Evolutionary conservation across 2,329 filamentous ascomycete genomes (phyloP), one percentile per base, ranked within the genome.

Genomic region (Ramichloridium luteum): DNA sequence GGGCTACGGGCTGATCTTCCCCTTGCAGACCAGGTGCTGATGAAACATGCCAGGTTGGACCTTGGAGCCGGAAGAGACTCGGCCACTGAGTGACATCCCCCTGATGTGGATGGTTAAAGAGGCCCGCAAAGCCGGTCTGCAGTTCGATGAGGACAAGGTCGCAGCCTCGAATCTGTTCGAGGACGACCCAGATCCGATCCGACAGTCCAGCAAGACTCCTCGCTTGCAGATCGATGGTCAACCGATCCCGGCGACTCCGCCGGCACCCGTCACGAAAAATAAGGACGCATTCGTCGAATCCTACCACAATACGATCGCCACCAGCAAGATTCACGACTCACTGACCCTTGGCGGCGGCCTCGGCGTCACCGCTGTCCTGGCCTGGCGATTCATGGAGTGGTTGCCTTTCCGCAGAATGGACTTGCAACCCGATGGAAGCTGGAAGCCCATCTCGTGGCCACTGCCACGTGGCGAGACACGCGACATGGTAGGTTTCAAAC

Each of bases 401-500:
- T 22, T 36, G 16, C 33, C 33, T 8, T 39, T 36, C 27, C 26
- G 30, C 13, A 29, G 82, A 14, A 86, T 90, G 78, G 82, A 88
- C 44, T 59, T 88, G 5, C 73, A 74, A 39, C 37, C 61, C 0
- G 77, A 86, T 39, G 80, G 32, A 28, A 26, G 31, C 0, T 90
- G 83, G 82, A 77, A 74, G 53, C 77, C 80, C 0, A 88, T 90
- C 43, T 66, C 74, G 6, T 88, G 81, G 79, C 82, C 82, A 0
- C 59, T 88, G 3, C 82, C 82, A 0, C 71, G 75, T 16, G 83
- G 82, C 6, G 81, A 88, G 55, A 73, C 78, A 0, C 70, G 82
- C 11, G 82, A 90, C 47, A 75, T 90, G 2, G 82, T n/a, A n/a
- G n/a, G n/a, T n/a, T n/a, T n/a, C n/a, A n/a, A n/a, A n/a, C n/a